Base-by-base conservation (phyloP, 2,329 filamentous ascomycete species). In the Xylaria sp. region DNA sequence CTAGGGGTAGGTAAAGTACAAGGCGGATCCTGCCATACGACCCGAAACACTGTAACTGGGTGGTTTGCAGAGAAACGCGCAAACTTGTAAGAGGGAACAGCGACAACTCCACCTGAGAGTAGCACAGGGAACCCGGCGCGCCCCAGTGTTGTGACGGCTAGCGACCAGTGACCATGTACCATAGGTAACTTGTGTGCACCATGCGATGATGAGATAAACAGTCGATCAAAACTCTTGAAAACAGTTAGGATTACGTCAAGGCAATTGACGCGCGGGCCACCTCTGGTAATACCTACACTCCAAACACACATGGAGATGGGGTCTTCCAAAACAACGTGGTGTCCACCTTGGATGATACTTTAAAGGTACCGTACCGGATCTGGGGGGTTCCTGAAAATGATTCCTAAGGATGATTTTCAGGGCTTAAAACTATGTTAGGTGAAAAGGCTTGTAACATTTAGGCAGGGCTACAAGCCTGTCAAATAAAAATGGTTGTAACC, bases 221-320 rank as follows among this genome's bases (percentile, higher is more conserved):
- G 55, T 23, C 37, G 37, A 57, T 57, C 10, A 9, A 9, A 34
- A 56, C 34, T 6, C 32, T 46, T 10, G 23, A 25, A 56, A 56
- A 56, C 54, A 41, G 32, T 20, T 55, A 37, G 23, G 15, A 20
- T 44, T 12, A 28, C 41, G 41, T 60, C 55, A 64, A 63, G 60
- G 60, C 50, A 5, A 37, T 34, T 23, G 44, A 50, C 60, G 37
- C 65, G 23, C 54, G 61, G 59, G 48, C 59, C 65, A 68, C 46
- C n/a, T 32, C 13, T 4, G 8, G 51, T 7, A 28, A 44, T 41
- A 7, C 13, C 41, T 39, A 3, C 23, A 25, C n/a, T 13, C n/a
- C 32, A 51, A 46, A 50, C 12, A 32, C 39, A 37, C 52, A 32
- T 66, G 7, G 7, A 9, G 39, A 56, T 32, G 57, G n/a, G 50